Evolutionary conservation across 805 yeast species (phyloP), one percentile per base, ranked within the genome.

Genomic region (Ogataea angusta): DNA sequence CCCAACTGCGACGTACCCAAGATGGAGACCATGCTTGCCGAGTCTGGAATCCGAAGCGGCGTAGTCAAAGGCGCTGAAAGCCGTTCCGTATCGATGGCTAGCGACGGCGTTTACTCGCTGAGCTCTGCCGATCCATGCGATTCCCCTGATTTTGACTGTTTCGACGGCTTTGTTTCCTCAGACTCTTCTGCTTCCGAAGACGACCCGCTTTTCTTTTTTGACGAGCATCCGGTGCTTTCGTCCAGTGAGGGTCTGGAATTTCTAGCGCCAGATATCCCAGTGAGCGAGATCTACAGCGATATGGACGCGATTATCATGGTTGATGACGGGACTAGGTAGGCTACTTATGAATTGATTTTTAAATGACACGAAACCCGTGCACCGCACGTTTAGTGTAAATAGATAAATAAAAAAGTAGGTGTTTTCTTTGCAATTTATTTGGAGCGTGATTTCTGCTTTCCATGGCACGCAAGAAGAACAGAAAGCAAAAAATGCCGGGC

Each of bases 1-100:
- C 88, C 91, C 24, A 85, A 83, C 56, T 72, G 83, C 44, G 87
- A 83, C 45, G 62, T 70, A 6, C 65, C 59, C 5, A 78, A 78
- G 49, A 75, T 85, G 51, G 82, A 80, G 51, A 45, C 48, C 15
- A 60, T 85, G 44, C 61, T 84, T 44, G 56, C 68, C 28, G 93
- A 84, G 31, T 68, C 76, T 45, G 83, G 76, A 17, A 75, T 85
- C 6, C 57, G 73, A 2, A 68, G 73, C 9, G 90, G 89, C 2
- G 61, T 70, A 17, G 78, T 83, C 13, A 43, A 29, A 25, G 28
- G 16, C 30, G 21, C 4, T 10, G 42, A 16, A n/a, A 18, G 35
- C 13, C 40, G 29, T 13, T 24, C 41, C 3, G 14, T 9, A n/a
- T 24, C 36, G 3, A 14, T 18, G 24, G 14, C 13, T 1, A 33